Conservation (phyloP, 805 yeast species). For the Spathaspora boniae region DNA sequence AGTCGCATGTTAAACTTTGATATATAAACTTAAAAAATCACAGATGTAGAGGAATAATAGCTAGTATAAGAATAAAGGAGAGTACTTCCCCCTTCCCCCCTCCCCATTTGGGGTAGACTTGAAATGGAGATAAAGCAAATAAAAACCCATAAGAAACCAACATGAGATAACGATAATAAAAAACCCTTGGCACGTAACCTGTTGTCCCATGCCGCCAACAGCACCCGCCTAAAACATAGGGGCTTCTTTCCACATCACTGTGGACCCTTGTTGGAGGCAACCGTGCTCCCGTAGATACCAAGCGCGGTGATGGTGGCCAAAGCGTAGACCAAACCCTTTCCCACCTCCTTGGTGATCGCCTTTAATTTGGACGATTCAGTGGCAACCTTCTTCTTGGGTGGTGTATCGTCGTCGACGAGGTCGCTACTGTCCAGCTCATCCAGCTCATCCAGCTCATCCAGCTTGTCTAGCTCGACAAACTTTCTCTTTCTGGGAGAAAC, state of each 20-base stretch:
- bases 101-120: too few relatives aligned
- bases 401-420: background rate
- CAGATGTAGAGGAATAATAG: too few relatives aligned
- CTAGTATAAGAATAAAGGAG: too few relatives aligned
- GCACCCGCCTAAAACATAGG: background rate
- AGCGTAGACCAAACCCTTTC: conserved; percentile 30
- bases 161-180: background rate
- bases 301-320: conserved; percentile 30
- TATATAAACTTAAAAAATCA: too few relatives aligned
- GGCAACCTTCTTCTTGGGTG: conserved; percentile 10
- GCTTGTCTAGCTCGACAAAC: conserved; percentile 4
- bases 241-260: background rate
- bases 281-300: conserved; percentile 33
- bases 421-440: conserved; percentile 1
- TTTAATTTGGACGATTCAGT: conserved; percentile 9
- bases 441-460: background rate
- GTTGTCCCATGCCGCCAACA: too few relatives aligned
- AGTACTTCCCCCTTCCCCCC: too few relatives aligned
- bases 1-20: too few relatives aligned
- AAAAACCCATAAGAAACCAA: background rate
- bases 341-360: conserved; percentile 25
- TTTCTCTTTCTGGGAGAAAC: conserved; percentile 2
- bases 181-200: background rate
- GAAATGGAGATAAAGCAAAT: conserved; percentile 1
- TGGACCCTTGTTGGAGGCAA: conserved; percentile 1